Base-by-base conservation (phyloP, 202 grass and related monocot species). In the Panicum virgatum region DNA sequence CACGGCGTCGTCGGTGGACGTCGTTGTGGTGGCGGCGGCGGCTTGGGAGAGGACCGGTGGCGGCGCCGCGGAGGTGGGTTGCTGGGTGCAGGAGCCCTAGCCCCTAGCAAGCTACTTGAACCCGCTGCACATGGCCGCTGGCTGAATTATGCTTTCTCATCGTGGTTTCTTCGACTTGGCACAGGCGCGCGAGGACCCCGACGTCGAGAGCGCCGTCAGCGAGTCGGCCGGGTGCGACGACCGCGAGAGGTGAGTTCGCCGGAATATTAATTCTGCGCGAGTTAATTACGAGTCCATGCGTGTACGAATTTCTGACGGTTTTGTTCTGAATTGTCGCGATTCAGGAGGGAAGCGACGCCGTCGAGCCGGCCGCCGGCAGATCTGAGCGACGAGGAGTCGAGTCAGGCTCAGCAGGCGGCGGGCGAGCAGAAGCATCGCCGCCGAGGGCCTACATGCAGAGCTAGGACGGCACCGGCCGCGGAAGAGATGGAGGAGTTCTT, bases 401-500 rank as follows among this genome's bases (percentile, higher is more conserved):
- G 54, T 12, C 65, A 59, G 5, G 69, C 39, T 3, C 39, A n/a
- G n/a, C n/a, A 7, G 5, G 39, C 8, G 88, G 2, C 54, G 12
- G 54, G 38, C 1, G 38, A 76, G n/a, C n/a, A n/a, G n/a, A n/a
- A n/a, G n/a, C n/a, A n/a, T n/a, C n/a, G n/a, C n/a, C n/a, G n/a
- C n/a, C n/a, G n/a, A n/a, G n/a, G n/a, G n/a, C n/a, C n/a, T n/a
- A n/a, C 76, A 59, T 60, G 70, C 44, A 12, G n/a, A 53, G 47
- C 39, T 2, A 88, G 60, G 70, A 86, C 58, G 80, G 89, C 90
- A 16, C 75, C 69, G 18, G 32, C 32, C 32, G 73, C 48, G 52
- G 81, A 27, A 15, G 92, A 98, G 86, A 86, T 98, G 61, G 96
- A 98, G 37, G 80, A 85, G 15, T 98, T 98, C 90, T 95, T 98